phyloP scores from a whole-genome alignment of 345 rosid genomes.

The Hevea brasiliensis region DNA sequence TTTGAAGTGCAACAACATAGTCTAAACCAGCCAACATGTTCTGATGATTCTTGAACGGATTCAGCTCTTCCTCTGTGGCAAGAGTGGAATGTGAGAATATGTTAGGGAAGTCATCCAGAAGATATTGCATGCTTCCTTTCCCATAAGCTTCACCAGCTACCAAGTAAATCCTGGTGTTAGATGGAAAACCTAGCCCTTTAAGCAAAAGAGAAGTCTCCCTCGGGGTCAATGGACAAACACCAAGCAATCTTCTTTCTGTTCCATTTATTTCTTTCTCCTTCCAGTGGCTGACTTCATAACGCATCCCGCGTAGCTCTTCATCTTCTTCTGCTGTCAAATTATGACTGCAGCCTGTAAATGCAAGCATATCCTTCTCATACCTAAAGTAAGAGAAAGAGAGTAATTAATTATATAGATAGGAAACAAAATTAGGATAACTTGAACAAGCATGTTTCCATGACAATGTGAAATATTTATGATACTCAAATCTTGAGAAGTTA shows the following conservation, averaged over 20 bases:
- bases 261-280: conserved; percentile 94
- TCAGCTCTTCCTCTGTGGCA: conserved; percentile 66
- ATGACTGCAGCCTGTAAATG: conserved; percentile 97
- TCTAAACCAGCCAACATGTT: conserved; percentile 96
- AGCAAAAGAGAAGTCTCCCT: conserved; percentile 90
- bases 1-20: conserved; percentile 81
- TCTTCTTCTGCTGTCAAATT: conserved; percentile 77
- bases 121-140: conserved; percentile 75
- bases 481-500: background rate
- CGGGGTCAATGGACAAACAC: conserved; percentile 92
- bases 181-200: conserved; percentile 72
- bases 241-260: conserved; percentile 82
- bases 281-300: conserved; percentile 85
- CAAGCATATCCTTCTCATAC: conserved; percentile 98
- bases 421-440: background rate
- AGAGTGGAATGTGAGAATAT: conserved; percentile 88
- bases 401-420: background rate
- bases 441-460: background rate
- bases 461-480: background rate
- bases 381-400: conserved; percentile 34
- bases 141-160: conserved; percentile 98
- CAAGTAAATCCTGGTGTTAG: conserved; percentile 77
- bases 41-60: conserved; percentile 74
- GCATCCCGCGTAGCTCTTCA: conserved; percentile 73
- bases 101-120: conserved; percentile 61